These are phyloP conservation scores for Tulasnella sp. DNA, from an alignment of 768 basidiomycete genomes.

Conservation along the genomic window DNA sequence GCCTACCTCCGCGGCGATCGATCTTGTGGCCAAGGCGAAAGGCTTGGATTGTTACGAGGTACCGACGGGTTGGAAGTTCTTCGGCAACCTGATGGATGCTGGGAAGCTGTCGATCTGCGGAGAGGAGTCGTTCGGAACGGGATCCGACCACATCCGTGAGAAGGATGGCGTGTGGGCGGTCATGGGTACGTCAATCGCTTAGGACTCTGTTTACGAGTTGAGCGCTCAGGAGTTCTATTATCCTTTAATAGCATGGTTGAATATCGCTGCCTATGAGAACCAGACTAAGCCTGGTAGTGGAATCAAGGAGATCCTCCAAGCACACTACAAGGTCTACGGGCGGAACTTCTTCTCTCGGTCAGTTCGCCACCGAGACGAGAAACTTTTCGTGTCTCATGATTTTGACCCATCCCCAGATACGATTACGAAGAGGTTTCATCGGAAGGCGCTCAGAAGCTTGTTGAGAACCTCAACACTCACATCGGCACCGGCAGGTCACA, in stretches of 20 bases:
- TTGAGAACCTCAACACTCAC: constrained; percentile 61
- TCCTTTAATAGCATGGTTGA: constrained; percentile 70
- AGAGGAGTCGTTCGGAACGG: constrained; percentile 98
- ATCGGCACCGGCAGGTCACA: constrained; percentile 55
- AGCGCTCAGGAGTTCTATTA: background rate
- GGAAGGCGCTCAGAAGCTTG: constrained; percentile 78
- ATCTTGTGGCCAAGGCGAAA: constrained; percentile 90
- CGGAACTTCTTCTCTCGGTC: constrained; percentile 90
- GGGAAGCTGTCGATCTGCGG: constrained; percentile 96
- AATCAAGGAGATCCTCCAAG: constrained; percentile 82
- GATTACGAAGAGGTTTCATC: constrained; percentile 98
- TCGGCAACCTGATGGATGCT: constrained; percentile 99
- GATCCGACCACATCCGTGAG: constrained; percentile 99
- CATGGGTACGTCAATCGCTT: constrained; percentile 48
- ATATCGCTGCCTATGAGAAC: constrained; percentile 83
- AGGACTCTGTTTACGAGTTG: background rate
- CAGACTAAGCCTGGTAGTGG: constrained; percentile 71
- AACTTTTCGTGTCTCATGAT: background rate
- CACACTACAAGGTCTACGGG: constrained; percentile 87
- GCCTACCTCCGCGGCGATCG: constrained; percentile 96
- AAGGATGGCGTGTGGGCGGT: constrained; percentile 99
- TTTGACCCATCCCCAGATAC: constrained; percentile 51
- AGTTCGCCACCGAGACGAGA: constrained; percentile 9
- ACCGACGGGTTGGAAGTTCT: constrained; percentile 99
- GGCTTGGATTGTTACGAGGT: constrained; percentile 90